These are phyloP conservation scores for Ottelia alismoides DNA, from an alignment of 106 monocot genomes.

Conservation along the genomic window DNA sequence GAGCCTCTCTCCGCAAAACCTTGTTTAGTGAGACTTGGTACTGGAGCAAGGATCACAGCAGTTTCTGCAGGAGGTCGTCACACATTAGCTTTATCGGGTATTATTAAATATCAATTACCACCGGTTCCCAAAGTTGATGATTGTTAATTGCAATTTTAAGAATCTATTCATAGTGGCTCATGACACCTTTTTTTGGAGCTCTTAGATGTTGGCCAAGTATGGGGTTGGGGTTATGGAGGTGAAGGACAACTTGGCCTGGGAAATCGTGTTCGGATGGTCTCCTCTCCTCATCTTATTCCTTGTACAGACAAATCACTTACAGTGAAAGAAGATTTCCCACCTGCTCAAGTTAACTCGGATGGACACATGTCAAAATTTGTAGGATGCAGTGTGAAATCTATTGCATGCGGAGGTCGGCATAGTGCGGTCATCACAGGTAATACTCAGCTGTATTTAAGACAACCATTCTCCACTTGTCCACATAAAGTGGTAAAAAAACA, in stretches of 20 bases:
- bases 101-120: too few relatives aligned
- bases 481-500: too few relatives aligned
- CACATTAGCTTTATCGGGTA: constrained; percentile 91
- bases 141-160: neutral
- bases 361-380: neutral
- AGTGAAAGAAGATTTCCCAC: neutral
- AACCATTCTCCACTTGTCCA: too few relatives aligned
- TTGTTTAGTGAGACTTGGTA: constrained; percentile 55
- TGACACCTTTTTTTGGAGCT: constrained; percentile 36
- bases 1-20: constrained; percentile 72
- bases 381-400: constrained; percentile 73
- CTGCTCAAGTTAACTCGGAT: too few relatives aligned
- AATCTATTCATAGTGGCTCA: constrained; percentile 8
- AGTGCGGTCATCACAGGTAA: constrained; percentile 91
- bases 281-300: constrained; percentile 82
- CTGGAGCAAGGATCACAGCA: constrained; percentile 39
- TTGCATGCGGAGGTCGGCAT: constrained; percentile 97
- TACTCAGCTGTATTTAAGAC: neutral
- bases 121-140: neutral
- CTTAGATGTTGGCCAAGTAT: constrained; percentile 91
- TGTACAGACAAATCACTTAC: constrained; percentile 37
- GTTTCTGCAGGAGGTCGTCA: constrained; percentile 97
- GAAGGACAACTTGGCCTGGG: constrained; percentile 98
- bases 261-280: constrained; percentile 71
- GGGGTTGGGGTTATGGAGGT: constrained; percentile 99